Conservation (phyloP, 306 rosid species). For the Cyclanthera cordifolia region DNA sequence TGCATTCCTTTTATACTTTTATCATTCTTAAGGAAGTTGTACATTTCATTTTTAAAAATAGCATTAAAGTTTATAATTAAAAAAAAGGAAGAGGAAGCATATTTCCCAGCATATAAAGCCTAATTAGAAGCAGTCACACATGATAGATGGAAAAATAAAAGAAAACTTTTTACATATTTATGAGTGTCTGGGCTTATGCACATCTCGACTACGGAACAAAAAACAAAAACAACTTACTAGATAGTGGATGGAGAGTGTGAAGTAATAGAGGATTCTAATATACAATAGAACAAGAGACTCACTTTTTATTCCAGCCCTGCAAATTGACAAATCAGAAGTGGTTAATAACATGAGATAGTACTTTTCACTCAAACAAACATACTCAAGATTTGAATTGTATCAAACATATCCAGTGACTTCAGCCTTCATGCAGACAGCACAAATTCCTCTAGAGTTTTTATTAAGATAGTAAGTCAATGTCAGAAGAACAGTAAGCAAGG, state of each 20-base stretch:
- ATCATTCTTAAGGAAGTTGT: neutral
- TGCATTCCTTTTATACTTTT: neutral
- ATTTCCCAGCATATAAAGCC: no score
- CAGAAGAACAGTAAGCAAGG: neutral
- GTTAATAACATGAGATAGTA: constrained; percentile 5
- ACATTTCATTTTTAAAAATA: neutral
- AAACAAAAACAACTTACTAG: neutral
- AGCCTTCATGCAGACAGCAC: constrained; percentile 1
- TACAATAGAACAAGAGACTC: constrained; percentile 29
- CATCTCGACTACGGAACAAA: neutral
- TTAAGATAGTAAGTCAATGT: neutral
- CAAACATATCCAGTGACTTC: neutral
- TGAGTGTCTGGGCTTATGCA: no score
- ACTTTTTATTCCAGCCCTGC: constrained; percentile 99
- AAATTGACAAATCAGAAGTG: constrained; percentile 26
- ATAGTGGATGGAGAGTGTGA: neutral
- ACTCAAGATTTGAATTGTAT: neutral
- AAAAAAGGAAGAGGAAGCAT: neutral
- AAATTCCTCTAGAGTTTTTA: neutral
- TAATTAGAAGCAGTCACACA: no score
- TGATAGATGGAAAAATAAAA: no score
- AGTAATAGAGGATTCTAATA: constrained; percentile 8
- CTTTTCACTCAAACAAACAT: constrained; percentile 4
- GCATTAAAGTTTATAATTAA: neutral
- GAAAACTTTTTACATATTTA: no score